Base-by-base conservation (phyloP, 2,329 filamentous ascomycete genomes). In the Teratosphaeria epicoccoides region DNA sequence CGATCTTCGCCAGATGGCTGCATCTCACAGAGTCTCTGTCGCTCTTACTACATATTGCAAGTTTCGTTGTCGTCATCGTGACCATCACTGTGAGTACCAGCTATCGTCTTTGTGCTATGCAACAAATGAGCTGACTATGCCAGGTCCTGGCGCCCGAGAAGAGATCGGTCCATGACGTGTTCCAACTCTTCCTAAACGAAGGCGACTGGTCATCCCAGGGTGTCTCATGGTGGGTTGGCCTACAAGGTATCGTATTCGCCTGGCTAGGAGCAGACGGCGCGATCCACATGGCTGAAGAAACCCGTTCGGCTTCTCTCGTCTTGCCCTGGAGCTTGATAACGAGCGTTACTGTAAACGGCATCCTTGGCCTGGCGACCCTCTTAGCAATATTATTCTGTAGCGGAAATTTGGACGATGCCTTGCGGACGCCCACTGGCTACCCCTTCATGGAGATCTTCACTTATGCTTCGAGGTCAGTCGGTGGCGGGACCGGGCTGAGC, bases 231-330 rank as follows among this genome's bases (percentile, higher is more conserved):
- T 10, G 10, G 43, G 43, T 46, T 11, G 43, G 43, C 11, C 23
- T 46, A 11, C 20, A 51, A 6, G 44, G 25, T 10, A 26, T 48
- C 7, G 26, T 53, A 17, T 53, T 29, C 17, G 43, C 47, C 33
- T 14, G 17, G 17, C 33, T 52, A 2, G 47, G 50, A 11, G 17
- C 50, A 17, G 50, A 52, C 25, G 24, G 24, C 26, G 47, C 37
- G 2, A 47, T 52, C 3, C 65, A 67, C 49, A 66, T 67, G 33
- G 57, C 62, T 14, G 66, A 68, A 47, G 62, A 65, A 45, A 57
- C 59, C 26, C 51, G 57, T 26, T 55, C 64, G 49, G 62, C 62
- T 6, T 52, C 53, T 12, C 46, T 59, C n/a, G 50, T 46, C 37
- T 55, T 65, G n/a, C 62, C 62, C 24, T 49, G 60, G 24, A n/a